These are phyloP conservation scores for Hyaloperonospora arabidopsidis DNA, from an alignment of 352 stramenopile species.

Conservation along the genomic window DNA sequence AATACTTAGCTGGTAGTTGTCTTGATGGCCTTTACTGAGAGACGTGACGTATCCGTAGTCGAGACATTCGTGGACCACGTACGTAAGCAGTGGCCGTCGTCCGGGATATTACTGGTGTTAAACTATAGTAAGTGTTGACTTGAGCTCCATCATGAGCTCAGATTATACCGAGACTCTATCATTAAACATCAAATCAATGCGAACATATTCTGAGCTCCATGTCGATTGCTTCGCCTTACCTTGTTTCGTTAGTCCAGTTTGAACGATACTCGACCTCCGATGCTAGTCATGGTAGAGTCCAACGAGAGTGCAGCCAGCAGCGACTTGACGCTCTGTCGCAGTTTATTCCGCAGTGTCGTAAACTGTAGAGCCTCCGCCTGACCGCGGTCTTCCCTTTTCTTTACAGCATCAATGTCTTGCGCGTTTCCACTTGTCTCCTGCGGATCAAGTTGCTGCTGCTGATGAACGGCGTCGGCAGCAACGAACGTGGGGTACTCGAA, in stretches of 20 bases:
- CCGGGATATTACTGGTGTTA: too few relatives aligned
- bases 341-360: conserved; percentile 29
- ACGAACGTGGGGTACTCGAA: conserved; percentile 33
- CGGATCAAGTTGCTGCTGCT: conserved; percentile 19
- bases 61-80: too few relatives aligned
- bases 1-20: too few relatives aligned
- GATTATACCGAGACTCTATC: too few relatives aligned
- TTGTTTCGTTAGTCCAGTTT: conserved; percentile 23
- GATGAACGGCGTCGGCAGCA: conserved; percentile 5
- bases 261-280: conserved; percentile 15
- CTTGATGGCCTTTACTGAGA: too few relatives aligned
- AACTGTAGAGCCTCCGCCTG: conserved; percentile 33
- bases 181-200: too few relatives aligned
- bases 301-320: conserved; percentile 22
- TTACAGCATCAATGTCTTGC: conserved; percentile 2
- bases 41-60: too few relatives aligned
- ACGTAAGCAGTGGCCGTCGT: too few relatives aligned
- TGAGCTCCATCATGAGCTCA: too few relatives aligned
- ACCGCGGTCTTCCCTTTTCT: conserved; percentile 26
- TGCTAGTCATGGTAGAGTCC: conserved; percentile 3
- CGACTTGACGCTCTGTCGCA: conserved; percentile 34
- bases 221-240: too few relatives aligned
- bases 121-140: too few relatives aligned
- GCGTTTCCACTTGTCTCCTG: conserved; percentile 1
- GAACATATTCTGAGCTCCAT: too few relatives aligned